A percentile compares a stretch with the other conserved stretches of the same genome.
phyloP scores from a whole-genome alignment of 1,284 basidiomycete species.

The Cerioporus squamosus region DNA sequence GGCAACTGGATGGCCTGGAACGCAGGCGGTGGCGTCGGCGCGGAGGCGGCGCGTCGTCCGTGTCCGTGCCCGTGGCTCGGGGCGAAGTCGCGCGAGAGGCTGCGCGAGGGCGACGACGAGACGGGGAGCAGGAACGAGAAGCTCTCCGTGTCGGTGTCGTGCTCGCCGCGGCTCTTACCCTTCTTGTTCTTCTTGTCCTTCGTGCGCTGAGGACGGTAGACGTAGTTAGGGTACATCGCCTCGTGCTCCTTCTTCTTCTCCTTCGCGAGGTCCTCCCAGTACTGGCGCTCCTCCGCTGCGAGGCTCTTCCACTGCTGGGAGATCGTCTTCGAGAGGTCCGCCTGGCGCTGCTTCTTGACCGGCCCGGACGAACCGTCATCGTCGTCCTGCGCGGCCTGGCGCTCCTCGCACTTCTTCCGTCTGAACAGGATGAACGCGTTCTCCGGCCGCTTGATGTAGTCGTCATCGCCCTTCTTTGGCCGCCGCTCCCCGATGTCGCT shows the following conservation, averaged over 20 bases:
- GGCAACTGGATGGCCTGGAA: slow-evolving; percentile 67
- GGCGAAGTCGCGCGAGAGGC: slow-evolving; percentile 30
- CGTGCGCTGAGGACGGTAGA: slow-evolving; percentile 72
- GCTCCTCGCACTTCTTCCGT: slow-evolving; percentile 73
- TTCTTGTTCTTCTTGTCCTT: slow-evolving; percentile 57
- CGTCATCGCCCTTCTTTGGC: slow-evolving; percentile 77
- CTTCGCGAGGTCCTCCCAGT: slow-evolving; percentile 66
- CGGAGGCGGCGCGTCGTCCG: slow-evolving; percentile 37
- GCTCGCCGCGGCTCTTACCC: slow-evolving; percentile 48
- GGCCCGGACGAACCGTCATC: slow-evolving; percentile 40
- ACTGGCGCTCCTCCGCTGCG: slow-evolving; percentile 59
- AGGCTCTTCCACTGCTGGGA: slow-evolving; percentile 75
- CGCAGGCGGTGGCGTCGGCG: slow-evolving; percentile 39
- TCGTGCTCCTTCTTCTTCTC: slow-evolving; percentile 64
- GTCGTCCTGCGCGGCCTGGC: slow-evolving; percentile 49
- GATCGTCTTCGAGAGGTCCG: slow-evolving; percentile 76
- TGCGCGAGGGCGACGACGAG: slow-evolving; percentile 36
- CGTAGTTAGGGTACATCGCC: slow-evolving; percentile 72
- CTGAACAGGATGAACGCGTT: slow-evolving; percentile 84
- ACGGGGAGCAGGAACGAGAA: slow-evolving; percentile 62
- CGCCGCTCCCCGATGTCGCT: slow-evolving; percentile 67
- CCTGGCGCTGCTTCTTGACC: slow-evolving; percentile 56
- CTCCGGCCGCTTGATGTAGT: slow-evolving; percentile 80
- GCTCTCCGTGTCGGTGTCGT: slow-evolving; percentile 51
- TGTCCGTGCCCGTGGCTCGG: slow-evolving; percentile 20